These are phyloP conservation scores for Lipomyces orientalis DNA, from an alignment of 805 yeast genomes.

Conservation along the genomic window DNA sequence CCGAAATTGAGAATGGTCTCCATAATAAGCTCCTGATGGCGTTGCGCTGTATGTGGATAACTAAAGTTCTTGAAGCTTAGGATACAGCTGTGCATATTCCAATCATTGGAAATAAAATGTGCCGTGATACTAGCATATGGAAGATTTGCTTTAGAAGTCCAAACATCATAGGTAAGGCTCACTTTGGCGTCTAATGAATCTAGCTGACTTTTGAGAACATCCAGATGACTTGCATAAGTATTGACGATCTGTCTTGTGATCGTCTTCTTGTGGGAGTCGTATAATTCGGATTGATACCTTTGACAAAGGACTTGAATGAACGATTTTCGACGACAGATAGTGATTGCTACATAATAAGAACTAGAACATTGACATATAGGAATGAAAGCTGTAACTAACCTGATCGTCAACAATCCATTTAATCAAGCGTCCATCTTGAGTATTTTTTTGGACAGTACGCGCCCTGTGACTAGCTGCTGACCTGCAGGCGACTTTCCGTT, in stretches of 20 bases:
- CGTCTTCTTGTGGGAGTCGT: slow-evolving; percentile 4
- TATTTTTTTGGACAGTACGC: slow-evolving; percentile 6
- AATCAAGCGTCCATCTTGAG: slow-evolving; percentile 8
- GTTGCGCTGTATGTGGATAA: slow-evolving; percentile 5
- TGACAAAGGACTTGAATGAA: slow-evolving; percentile 8
- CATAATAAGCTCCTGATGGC: slow-evolving; percentile 8
- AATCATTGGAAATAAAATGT: background rate
- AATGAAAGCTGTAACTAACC: slow-evolving; percentile 6
- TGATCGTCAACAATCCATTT: slow-evolving; percentile 9
- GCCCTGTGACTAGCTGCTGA: slow-evolving; percentile 6
- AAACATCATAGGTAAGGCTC: slow-evolving; percentile 8
- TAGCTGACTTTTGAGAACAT: slow-evolving; percentile 3
- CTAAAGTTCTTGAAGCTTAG: slow-evolving; percentile 2
- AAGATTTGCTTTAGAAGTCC: background rate
- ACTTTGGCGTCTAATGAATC: slow-evolving; percentile 5
- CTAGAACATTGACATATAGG: slow-evolving; percentile 8
- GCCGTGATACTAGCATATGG: slow-evolving; percentile 5
- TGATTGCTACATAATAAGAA: slow-evolving; percentile 9
- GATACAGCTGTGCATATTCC: slow-evolving; percentile 5
- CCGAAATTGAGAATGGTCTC: slow-evolving; percentile 1
- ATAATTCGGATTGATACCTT: slow-evolving; percentile 8
- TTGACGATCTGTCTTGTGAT: background rate
- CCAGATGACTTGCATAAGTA: slow-evolving; percentile 4
- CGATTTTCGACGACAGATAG: slow-evolving; percentile 11
- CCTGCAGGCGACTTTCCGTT: background rate